Base-by-base conservation (phyloP, 179 eudicot species). In the Beta corolliflora region DNA sequence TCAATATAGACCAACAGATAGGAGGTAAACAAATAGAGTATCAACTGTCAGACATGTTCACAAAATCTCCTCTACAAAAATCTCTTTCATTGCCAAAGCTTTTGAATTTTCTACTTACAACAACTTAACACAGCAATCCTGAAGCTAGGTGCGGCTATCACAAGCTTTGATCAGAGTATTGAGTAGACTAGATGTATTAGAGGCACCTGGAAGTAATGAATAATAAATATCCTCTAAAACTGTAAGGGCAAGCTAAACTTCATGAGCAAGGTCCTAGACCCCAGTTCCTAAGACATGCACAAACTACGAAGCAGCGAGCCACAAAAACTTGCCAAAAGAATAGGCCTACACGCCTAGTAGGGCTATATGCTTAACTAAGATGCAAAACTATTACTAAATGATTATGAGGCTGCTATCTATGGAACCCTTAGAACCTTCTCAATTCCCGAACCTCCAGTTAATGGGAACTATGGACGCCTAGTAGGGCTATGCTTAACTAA, bases 1-100 rank as follows among this genome's bases (percentile, higher is more conserved):
- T 81, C 25, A 56, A 56, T 36, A 59, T 48, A 10, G 66, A 67
- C 48, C 48, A 63, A 36, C 36, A 81, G 52, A 66, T 54, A 44
- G 19, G 46, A 73, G 14, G 63, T 65, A 25, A 74, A 58, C 46
- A 44, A 16, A 73, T n/a, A 53, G 65, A 25, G 53, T 61, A 19
- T 44, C 61, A 19, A 56, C 63, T 1, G 53, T 21, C 52, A 61
- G 45, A 61, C 53, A 68, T 41, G 13, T 16, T 68, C 11, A 31
- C 50, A 4, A 13, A 14, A 13, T 66, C 13, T 2, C 36, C n/a
- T 29, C 7, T 18, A 45, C 19, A 44, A 14, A 56, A 6, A 4
- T 5, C 13, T 31, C 36, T 29, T 15, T 29, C 19, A 10, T 36
- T 48, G 52, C 7, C 9, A 48, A 36, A 3, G 31, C 5, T 1